Percentiles rank a stretch among this genome's conserved stretches.
These are phyloP conservation scores for Rhododendron griersonianum DNA, from an alignment of 148 eudicot species.

Conservation along the genomic window DNA sequence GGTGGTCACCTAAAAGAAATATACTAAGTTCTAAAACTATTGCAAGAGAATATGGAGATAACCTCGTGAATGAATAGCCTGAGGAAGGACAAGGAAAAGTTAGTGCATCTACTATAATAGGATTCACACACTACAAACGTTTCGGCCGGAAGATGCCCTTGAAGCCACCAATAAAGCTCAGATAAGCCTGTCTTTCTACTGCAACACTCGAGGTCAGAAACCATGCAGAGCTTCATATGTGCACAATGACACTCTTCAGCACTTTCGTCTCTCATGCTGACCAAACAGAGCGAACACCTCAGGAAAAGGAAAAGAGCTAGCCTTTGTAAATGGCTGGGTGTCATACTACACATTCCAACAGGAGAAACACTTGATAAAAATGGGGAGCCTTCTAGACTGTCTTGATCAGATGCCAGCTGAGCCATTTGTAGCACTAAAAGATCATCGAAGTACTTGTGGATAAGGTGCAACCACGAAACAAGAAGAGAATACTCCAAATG, in stretches of 20 bases:
- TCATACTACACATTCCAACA: constrained; percentile 17
- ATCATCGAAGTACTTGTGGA: constrained; percentile 54
- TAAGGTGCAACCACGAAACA: constrained; percentile 54
- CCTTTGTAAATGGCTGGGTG: constrained; percentile 63
- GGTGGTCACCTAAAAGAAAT: neutral
- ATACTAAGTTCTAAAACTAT: neutral
- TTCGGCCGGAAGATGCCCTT: constrained; percentile 35
- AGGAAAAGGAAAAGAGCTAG: constrained; percentile 64
- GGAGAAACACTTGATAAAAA: constrained; percentile 34
- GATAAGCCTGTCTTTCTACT: constrained; percentile 39
- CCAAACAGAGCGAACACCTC: constrained; percentile 56
- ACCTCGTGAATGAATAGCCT: constrained; percentile 79
- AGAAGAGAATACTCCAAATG: constrained; percentile 29
- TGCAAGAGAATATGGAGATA: constrained; percentile 4
- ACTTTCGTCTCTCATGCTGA: constrained; percentile 24
- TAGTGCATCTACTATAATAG: constrained; percentile 38
- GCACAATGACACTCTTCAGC: constrained; percentile 28
- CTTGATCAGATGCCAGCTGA: constrained; percentile 23
- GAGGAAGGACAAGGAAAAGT: constrained; percentile 61
- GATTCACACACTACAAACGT: constrained; percentile 21
- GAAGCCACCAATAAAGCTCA: constrained; percentile 68
- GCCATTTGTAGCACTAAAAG: constrained; percentile 47
- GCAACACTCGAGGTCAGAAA: constrained; percentile 21
- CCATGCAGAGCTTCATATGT: constrained; percentile 19
- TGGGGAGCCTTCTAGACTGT: constrained; percentile 67